These are phyloP conservation scores for Trametes sp. DNA, from an alignment of 1,284 basidiomycete species.

Conservation along the genomic window DNA sequence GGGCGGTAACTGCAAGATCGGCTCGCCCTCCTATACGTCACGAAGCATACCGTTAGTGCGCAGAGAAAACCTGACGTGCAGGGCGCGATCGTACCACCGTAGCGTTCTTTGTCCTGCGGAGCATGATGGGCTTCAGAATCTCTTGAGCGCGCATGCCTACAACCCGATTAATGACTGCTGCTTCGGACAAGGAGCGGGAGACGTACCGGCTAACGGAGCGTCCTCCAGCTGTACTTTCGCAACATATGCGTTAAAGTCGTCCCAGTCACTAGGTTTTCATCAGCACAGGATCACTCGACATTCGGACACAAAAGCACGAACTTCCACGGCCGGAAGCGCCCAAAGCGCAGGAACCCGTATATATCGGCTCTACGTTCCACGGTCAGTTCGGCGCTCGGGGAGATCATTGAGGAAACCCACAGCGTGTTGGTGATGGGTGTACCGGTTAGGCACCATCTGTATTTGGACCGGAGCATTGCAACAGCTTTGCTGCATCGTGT, in stretches of 20 bases:
- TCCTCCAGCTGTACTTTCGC: slow-evolving; percentile 61
- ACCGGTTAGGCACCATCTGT: slow-evolving; percentile 77
- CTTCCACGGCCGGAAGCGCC: slow-evolving; percentile 72
- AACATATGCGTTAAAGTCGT: slow-evolving; percentile 62
- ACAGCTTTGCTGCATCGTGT: slow-evolving; percentile 66
- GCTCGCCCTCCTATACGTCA: slow-evolving; percentile 56
- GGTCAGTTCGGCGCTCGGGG: not conserved
- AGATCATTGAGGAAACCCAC: slow-evolving; percentile 42
- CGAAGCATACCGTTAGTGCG: not conserved
- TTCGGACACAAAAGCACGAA: slow-evolving; percentile 21
- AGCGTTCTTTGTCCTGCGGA: slow-evolving; percentile 69
- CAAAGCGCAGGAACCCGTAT: slow-evolving; percentile 72
- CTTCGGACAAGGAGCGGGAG: not conserved
- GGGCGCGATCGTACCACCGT: slow-evolving; percentile 44
- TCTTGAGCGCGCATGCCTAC: slow-evolving; percentile 59
- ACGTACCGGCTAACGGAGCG: slow-evolving; percentile 61
- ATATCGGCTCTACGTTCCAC: slow-evolving; percentile 60
- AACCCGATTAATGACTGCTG: not conserved
- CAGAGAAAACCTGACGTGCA: not conserved
- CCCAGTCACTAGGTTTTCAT: slow-evolving; percentile 54
- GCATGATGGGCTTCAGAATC: slow-evolving; percentile 63
- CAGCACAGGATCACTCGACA: slow-evolving; percentile 34
- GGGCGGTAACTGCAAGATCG: slow-evolving; percentile 62
- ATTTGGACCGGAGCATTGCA: slow-evolving; percentile 63
- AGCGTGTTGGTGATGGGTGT: slow-evolving; percentile 76